Evolutionary conservation across 257 asterid species (phyloP), one percentile per base, ranked within the genome.

Genomic region (Solanum piurae): DNA sequence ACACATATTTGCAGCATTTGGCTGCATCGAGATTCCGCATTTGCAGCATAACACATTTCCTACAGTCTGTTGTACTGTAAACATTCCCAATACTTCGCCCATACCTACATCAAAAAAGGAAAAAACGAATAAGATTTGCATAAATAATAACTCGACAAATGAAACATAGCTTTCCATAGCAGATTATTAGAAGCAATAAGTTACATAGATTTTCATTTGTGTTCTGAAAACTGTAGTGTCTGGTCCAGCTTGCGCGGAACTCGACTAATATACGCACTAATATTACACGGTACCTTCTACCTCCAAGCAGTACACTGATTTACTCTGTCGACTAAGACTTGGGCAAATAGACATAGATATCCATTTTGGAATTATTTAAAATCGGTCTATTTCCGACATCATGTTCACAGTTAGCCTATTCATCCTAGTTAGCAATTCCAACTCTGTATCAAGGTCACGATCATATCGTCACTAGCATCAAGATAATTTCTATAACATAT

Each of bases 11-110:
- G 88, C 91, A 37, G 90, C 89, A 87, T 91, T 91, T 18, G 93
- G 93, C 68, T 85, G 88, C 90, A 91, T 89, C 37, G 79, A 69
- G 23, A 91, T 88, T 36, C 92, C 92, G n/a, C 93, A 91, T 88
- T 91, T 91, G 90, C 93, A 91, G 58, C 92, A 89, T 75, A 91
- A 83, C 36, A 89, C 91, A 9, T 77, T 91, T 3, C 93, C 93
- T 10, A 74, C 12, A 1, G 92, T 91, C 36, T 88, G 91, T 31
- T 73, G 85, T 1, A 91, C 87, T 1, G 84, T 88, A 88, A 91
- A 91, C 92, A 91, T 91, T 8, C 93, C 91, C 3, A 90, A 12
- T 9, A 87, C 92, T 85, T 71, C 83, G 3, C 37, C 93, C 93
- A 88, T 89, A 60, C 40, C 91, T 89, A 79, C 8, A 2, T 3